These are phyloP conservation scores for Raffaelea arxii DNA, from an alignment of 2,329 filamentous ascomycete species.

Conservation along the genomic window DNA sequence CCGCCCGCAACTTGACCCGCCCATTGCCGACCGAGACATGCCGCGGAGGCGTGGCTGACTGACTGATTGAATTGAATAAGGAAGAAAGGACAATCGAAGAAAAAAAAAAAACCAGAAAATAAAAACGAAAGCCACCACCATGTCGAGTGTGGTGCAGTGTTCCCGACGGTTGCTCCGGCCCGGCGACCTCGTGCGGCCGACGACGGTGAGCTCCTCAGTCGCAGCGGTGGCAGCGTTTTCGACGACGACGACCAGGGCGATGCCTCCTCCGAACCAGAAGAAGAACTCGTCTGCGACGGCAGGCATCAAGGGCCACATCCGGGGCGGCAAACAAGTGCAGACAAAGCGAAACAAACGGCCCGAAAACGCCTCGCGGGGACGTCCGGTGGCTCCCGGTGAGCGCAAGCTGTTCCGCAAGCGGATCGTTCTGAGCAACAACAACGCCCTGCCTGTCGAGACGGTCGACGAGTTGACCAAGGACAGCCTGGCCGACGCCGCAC, in stretches of 20 bases:
- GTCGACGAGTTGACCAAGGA: conserved; percentile 50
- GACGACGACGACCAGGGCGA: conserved; percentile 24
- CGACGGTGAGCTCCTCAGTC: conserved; percentile 12
- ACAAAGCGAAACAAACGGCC: conserved; percentile 35
- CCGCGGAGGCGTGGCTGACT: no score
- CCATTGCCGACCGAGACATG: no score
- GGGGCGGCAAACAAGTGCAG: conserved; percentile 32
- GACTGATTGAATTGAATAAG: no score
- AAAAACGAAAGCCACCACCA: background rate
- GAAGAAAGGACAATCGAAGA: background rate
- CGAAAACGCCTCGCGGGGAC: conserved; percentile 35
- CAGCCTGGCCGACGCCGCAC: conserved; percentile 19
- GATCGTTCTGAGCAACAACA: conserved; percentile 88
- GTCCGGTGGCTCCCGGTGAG: conserved; percentile 63
- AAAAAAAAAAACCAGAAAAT: background rate
- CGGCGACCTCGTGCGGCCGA: conserved; percentile 4
- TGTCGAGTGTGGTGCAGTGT: conserved; percentile 9
- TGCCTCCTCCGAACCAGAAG: background rate
- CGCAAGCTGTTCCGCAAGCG: conserved; percentile 80
- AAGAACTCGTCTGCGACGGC: conserved; percentile 1
- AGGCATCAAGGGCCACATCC: conserved; percentile 13
- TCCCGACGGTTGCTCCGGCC: conserved; percentile 9
- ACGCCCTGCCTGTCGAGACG: conserved; percentile 68
- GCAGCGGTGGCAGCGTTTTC: conserved; percentile 32
- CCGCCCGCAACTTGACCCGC: background rate